Evolutionary conservation across 192 early-diverging fungal species (phyloP).

Genomic region (Coemansia sp.): DNA sequence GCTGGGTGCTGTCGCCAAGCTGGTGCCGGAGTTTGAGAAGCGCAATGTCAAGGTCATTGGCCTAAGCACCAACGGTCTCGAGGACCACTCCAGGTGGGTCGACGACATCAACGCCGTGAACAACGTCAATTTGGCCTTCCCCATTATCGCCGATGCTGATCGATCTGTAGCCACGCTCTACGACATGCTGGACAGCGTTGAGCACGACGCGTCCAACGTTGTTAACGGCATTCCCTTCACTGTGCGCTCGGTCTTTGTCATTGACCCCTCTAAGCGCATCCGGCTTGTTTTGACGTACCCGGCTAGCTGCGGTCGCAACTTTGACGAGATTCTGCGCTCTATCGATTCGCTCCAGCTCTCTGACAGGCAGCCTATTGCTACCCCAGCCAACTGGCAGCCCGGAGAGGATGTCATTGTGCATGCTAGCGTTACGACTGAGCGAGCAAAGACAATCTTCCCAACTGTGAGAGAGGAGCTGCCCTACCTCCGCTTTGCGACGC

Average conservation of each 20-base stretch:
- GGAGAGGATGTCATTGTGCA: slow-evolving; percentile 91
- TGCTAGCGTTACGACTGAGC: slow-evolving; percentile 73
- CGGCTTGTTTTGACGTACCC: slow-evolving; percentile 91
- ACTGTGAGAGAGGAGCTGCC: slow-evolving; percentile 75
- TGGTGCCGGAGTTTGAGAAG: slow-evolving; percentile 69
- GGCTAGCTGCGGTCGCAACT: slow-evolving; percentile 90
- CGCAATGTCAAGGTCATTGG: slow-evolving; percentile 91
- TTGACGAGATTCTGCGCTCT: slow-evolving; percentile 92
- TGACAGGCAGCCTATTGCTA: slow-evolving; percentile 85
- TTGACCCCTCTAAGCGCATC: slow-evolving; percentile 89
- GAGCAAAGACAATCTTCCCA: slow-evolving; percentile 84
- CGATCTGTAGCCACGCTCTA: slow-evolving; percentile 86
- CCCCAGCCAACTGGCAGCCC: slow-evolving; percentile 90
- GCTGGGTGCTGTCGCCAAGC: slow-evolving; percentile 86
- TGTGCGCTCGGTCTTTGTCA: slow-evolving; percentile 92
- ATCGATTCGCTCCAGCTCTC: slow-evolving; percentile 92
- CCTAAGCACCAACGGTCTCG: slow-evolving; percentile 85
- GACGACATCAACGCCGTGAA: slow-evolving; percentile 90
- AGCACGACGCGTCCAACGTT: slow-evolving; percentile 86
- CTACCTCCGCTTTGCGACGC: slow-evolving; percentile 69
- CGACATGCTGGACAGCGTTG: slow-evolving; percentile 92
- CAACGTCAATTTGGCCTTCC: slow-evolving; percentile 74
- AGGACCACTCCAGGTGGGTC: slow-evolving; percentile 84
- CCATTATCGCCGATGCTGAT: slow-evolving; percentile 91
- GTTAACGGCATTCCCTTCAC: slow-evolving; percentile 88